Evolutionary conservation across 2,329 filamentous ascomycete genomes (phyloP), one percentile per base, ranked within the genome.

Genomic region (Pezicula rhizophila): DNA sequence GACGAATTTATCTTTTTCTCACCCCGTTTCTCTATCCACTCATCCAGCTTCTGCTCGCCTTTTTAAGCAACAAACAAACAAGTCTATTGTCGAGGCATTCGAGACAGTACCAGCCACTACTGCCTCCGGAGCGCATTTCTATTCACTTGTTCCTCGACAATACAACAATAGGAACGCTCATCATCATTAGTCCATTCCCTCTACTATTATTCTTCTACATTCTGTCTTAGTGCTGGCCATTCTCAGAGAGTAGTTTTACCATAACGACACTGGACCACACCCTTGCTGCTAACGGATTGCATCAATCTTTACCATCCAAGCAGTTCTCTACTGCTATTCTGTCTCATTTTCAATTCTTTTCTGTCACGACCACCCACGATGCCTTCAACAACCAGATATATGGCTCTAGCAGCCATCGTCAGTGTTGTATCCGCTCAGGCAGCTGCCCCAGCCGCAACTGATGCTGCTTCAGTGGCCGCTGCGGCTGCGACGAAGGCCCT

Each of bases 401-500:
- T 60, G 26, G 53, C 51, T 41, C 25, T 57, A 15, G 25, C 56
- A 42, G 52, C 57, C 38, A 47, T 62, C 46, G 52, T 55, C 23
- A 43, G 48, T 15, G 45, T 58, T 23, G 57, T 46, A 23, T 51
- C 50, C 2, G 57, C 53, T 10, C 46, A 53, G 50, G 48, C 39
- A 26, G 46, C 56, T 42, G 39, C 55, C 28, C 42, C 34, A 38
- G 17, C 48, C 38, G 34, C 48, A 31, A 42, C 41, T 35, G 39
- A 45, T 23, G 43, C 54, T 3, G 47, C 52, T 18, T 47, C 54
- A 20, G 39, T 53, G 5, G 45, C 48, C 23, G 52, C 53, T 8
- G 44, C 49, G 7, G 48, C 52, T 5, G 51, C 55, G 4, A 54
- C 57, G 7, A 37, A 46, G 10, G 46, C 49, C 12, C n/a, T 47